Base-by-base conservation (phyloP, 345 rosid species). In the Hypericum perforatum region DNA sequence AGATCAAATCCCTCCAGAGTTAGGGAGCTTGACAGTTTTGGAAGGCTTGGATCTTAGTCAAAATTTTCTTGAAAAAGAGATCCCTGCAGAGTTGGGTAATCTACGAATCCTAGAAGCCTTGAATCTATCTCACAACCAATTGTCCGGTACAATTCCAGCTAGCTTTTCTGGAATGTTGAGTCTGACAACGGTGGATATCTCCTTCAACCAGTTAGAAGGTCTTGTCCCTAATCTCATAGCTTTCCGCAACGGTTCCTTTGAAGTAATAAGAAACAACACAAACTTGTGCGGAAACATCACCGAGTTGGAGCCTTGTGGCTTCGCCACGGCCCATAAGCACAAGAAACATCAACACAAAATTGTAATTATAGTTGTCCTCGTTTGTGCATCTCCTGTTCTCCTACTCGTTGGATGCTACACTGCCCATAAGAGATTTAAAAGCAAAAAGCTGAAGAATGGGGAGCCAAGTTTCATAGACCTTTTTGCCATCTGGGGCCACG, bases 281-380 rank as follows among this genome's bases (percentile, higher is more conserved):
- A 43, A 38, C 10, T 32, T 61, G 6, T 61, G 66, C 16, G 66
- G 71, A 7, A 61, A 61, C 43, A 42, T 47, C 42, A 51, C 49
- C 3, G 36, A 52, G 6, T 32, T 67, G 42, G 13, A 39, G 47
- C 41, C 58, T 8, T 61, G 66, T 40, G 9, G 11, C 8, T 22
- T 22, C 4, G 0, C 0, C 5, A 3, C 37, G 5, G 10, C 1
- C 4, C 32, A 4, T 32, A 13, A 12, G 8, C 9, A 9, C 6
- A 44, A 6, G 16, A 53, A 32, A 16, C 39, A 39, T 2, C 5
- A 5, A 11, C 51, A 37, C 39, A 6, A 16, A 13, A 8, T 47
- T 2, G 0, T 10, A 16, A 4, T 52, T 0, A 12, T 52, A 8
- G 9, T 50, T 7, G 11, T 66, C 22, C 49, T 61, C 39, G 7